Percentiles rank a stretch among this genome's conserved stretches.
Conservation (phyloP, 1,284 basidiomycete genomes). For the Melampsora americana region DNA sequence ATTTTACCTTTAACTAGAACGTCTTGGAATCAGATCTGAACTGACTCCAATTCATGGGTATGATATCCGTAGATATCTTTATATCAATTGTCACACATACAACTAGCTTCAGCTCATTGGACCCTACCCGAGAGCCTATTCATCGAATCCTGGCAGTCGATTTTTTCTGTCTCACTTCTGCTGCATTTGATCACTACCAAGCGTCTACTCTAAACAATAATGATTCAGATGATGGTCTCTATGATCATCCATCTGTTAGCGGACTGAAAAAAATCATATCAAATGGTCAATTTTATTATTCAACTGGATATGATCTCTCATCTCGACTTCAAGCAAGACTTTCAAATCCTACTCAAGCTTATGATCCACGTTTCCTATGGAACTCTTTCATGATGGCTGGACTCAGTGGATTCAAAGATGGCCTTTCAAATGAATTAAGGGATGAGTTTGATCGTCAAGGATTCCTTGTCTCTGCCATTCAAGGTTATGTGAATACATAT, state of each 20-base stretch:
- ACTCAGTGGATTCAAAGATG: conserved; percentile 52
- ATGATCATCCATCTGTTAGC: conserved; percentile 78
- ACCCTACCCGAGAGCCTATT: conserved; percentile 51
- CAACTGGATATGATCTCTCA: conserved; percentile 85
- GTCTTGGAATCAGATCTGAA: not conserved
- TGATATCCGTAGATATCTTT: conserved; percentile 65
- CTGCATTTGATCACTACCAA: conserved; percentile 54
- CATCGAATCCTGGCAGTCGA: conserved; percentile 56
- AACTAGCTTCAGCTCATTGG: conserved; percentile 64
- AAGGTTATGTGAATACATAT: conserved; percentile 79
- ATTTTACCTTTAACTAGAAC: not conserved
- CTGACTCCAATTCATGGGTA: not conserved
- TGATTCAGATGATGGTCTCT: conserved; percentile 56
- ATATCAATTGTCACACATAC: conserved; percentile 71
- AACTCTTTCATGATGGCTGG: conserved; percentile 64
- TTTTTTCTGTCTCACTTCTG: conserved; percentile 57
- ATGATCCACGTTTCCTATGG: conserved; percentile 51
- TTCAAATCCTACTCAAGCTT: conserved; percentile 57
- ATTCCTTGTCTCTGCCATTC: conserved; percentile 72
- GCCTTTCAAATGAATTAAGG: conserved; percentile 55
- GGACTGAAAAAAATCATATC: conserved; percentile 87
- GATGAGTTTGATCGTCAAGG: conserved; percentile 53
- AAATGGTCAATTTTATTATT: conserved; percentile 90
- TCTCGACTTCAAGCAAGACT: conserved; percentile 70
- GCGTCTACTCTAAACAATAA: conserved; percentile 8